Base-by-base conservation (phyloP, 805 yeast genomes). In the Kluyveromyces aestuarii region DNA sequence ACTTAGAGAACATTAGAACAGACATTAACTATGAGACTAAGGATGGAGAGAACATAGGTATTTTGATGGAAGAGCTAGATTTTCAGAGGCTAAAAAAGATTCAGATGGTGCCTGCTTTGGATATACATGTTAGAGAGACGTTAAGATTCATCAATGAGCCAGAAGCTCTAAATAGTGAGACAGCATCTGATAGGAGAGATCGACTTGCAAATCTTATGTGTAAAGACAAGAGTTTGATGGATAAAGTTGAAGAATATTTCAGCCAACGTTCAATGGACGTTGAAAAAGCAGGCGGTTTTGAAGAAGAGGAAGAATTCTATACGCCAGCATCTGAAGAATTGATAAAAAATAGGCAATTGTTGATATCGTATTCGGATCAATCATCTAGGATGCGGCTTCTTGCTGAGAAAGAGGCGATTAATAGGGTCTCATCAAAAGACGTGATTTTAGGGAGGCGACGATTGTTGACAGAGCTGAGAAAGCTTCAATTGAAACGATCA, bases 281-380 rank as follows among this genome's bases (percentile, higher is more conserved):
- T 14, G 57, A 41, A 11, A 43, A 45, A 37, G 49, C 30, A 8
- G 48, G 40, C 30, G 50, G 41, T 8, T 51, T 57, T 1, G 71
- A 62, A 1, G 82, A 80, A 9, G 83, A 86, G 13, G 95, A 83
- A 45, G 96, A 88, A 51, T 89, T 84, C 59, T 88, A 80, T 58
- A 88, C 96, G 0, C 95, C 95, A 0, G 96, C 95, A 0, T 64
- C 76, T 0, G 68, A 66, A 3, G 76, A 72, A 6, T 63, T 90
- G 9, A 66, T 73, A 8, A 67, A 71, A 1, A 73, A 79, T 0
- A 72, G 98, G 46, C 61, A 66, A 37, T 51, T 54, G 2, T 70
- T 90, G 0, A 75, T 88, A 0, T 51, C 64, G 6, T 67, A 65
- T 48, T 82, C 96, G 0, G 55, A 84, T 2, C 40, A 48, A 0